Percentiles rank a stretch among this genome's conserved stretches.
These are phyloP conservation scores for Cladophialophora chaetospira DNA, from an alignment of 2,329 filamentous ascomycete genomes.

Conservation along the genomic window DNA sequence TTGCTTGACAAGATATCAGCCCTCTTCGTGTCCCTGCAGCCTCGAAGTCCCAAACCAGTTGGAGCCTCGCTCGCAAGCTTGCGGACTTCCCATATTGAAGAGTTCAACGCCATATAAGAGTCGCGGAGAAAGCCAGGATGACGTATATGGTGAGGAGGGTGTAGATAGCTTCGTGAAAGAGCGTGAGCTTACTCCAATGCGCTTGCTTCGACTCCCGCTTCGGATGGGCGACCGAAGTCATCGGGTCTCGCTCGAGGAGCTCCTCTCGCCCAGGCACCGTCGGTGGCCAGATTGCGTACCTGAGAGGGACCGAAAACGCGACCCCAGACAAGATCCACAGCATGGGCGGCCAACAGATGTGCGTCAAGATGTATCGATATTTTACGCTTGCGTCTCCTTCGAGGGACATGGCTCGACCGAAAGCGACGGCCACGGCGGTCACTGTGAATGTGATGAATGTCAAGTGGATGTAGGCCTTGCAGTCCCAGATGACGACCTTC, in stretches of 20 bases:
- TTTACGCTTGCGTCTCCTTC: conserved; percentile 33
- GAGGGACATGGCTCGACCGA: conserved; percentile 37
- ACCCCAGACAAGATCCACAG: conserved; percentile 54
- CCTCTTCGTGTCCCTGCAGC: no score
- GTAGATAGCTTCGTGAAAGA: conserved; percentile 18
- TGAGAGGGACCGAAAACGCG: conserved; percentile 56
- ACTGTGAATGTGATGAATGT: conserved; percentile 52
- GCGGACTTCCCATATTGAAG: no score
- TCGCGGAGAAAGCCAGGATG: conserved; percentile 16
- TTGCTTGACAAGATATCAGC: no score
- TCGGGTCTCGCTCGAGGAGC: conserved; percentile 53
- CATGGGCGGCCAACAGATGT: conserved; percentile 61
- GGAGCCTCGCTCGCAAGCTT: no score
- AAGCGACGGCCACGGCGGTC: conserved; percentile 37
- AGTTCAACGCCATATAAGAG: not conserved
- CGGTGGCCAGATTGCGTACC: conserved; percentile 60
- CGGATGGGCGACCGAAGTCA: conserved; percentile 46
- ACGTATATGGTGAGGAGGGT: conserved; percentile 21
- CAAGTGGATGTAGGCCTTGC: conserved; percentile 54
- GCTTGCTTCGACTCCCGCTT: conserved; percentile 25
- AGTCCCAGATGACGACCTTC: conserved; percentile 54
- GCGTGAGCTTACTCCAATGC: conserved; percentile 14
- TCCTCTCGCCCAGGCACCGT: conserved; percentile 56
- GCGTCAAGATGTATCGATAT: conserved; percentile 52
- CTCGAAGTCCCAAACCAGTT: no score